Percentiles rank a stretch among this genome's conserved stretches.
Conservation (phyloP, 176 grass and related monocot genomes). For the Paspalum vaginatum region DNA sequence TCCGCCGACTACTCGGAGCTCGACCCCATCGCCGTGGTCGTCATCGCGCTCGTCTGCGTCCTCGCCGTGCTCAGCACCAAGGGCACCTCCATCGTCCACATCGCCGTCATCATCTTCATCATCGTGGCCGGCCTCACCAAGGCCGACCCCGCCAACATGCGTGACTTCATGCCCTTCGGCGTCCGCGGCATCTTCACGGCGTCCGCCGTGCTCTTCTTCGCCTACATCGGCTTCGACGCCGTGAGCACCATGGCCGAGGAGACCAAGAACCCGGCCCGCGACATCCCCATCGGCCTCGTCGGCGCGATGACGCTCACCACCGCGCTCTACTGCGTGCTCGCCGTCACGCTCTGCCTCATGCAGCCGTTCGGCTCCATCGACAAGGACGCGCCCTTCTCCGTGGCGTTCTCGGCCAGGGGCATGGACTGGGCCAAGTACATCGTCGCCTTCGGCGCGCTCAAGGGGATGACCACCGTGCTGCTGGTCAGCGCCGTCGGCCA, state of each 20-base stretch:
- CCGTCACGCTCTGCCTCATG: slow-evolving; percentile 67
- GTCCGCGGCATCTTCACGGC: slow-evolving; percentile 62
- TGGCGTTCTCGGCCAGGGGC: slow-evolving; percentile 48
- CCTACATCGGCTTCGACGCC: slow-evolving; percentile 91
- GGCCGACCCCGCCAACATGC: slow-evolving; percentile 56
- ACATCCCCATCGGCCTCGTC: slow-evolving; percentile 82
- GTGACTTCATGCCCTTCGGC: slow-evolving; percentile 63
- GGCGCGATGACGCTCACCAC: slow-evolving; percentile 68
- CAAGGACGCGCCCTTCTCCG: slow-evolving; percentile 63
- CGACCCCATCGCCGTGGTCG: slow-evolving; percentile 79
- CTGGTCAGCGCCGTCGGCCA: slow-evolving; percentile 68
- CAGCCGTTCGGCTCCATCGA: slow-evolving; percentile 49
- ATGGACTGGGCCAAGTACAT: slow-evolving; percentile 77
- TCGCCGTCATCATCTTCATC: slow-evolving; percentile 79
- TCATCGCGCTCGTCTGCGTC: slow-evolving; percentile 62
- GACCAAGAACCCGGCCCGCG: slow-evolving; percentile 74
- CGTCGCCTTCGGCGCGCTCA: slow-evolving; percentile 74
- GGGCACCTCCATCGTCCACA: slow-evolving; percentile 78
- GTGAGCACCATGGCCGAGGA: slow-evolving; percentile 96
- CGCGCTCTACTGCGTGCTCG: slow-evolving; percentile 54
- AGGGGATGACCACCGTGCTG: slow-evolving; percentile 79
- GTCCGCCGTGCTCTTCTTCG: slow-evolving; percentile 89
- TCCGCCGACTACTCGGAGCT: slow-evolving; percentile 59
- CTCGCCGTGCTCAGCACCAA: slow-evolving; percentile 74
- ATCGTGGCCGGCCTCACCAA: slow-evolving; percentile 60